Conservation (phyloP, 768 basidiomycete genomes). For the Collybiopsis luxurians region DNA sequence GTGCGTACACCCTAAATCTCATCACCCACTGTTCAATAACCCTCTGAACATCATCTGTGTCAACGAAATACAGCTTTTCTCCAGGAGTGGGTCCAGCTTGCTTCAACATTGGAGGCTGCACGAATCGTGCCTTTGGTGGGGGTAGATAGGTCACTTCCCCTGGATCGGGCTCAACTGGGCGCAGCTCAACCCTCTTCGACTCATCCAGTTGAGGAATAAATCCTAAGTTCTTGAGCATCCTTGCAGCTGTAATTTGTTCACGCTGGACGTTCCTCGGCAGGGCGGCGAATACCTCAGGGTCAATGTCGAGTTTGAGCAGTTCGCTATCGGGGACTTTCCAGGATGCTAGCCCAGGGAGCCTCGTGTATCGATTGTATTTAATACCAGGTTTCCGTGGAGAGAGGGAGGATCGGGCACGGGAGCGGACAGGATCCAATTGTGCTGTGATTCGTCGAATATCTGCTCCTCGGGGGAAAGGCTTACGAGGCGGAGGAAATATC, state of each 20-base stretch:
- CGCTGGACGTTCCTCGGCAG: slow-evolving; percentile 68
- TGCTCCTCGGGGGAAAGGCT: slow-evolving; percentile 32
- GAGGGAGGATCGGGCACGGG: slow-evolving; percentile 19
- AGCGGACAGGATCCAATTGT: slow-evolving; percentile 52
- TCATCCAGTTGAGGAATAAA: slow-evolving; percentile 34
- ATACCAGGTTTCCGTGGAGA: slow-evolving; percentile 27
- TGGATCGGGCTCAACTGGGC: slow-evolving; percentile 42
- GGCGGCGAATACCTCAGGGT: slow-evolving; percentile 63
- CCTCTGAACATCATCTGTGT: slow-evolving; percentile 69
- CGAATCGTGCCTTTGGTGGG: slow-evolving; percentile 53
- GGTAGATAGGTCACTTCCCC: slow-evolving; percentile 46
- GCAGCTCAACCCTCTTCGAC: slow-evolving; percentile 49
- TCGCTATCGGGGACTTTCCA: slow-evolving; percentile 53
- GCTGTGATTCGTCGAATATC: slow-evolving; percentile 59
- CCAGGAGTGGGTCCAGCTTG: slow-evolving; percentile 50
- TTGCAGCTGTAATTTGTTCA: slow-evolving; percentile 66
- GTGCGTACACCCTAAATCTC: slow-evolving; percentile 55
- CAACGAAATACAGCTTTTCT: slow-evolving; percentile 56
- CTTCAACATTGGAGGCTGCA: slow-evolving; percentile 49
- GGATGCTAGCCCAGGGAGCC: slow-evolving; percentile 28
- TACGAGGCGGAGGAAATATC: slow-evolving; percentile 13
- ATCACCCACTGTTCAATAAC: slow-evolving; percentile 78
- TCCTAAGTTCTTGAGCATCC: slow-evolving; percentile 45
- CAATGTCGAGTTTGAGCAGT: slow-evolving; percentile 65
- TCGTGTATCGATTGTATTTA: slow-evolving; percentile 31